Percentiles rank a stretch among this genome's conserved stretches.
Conservation (phyloP, 2,329 filamentous ascomycete genomes). For the Sporothrix inflata region DNA sequence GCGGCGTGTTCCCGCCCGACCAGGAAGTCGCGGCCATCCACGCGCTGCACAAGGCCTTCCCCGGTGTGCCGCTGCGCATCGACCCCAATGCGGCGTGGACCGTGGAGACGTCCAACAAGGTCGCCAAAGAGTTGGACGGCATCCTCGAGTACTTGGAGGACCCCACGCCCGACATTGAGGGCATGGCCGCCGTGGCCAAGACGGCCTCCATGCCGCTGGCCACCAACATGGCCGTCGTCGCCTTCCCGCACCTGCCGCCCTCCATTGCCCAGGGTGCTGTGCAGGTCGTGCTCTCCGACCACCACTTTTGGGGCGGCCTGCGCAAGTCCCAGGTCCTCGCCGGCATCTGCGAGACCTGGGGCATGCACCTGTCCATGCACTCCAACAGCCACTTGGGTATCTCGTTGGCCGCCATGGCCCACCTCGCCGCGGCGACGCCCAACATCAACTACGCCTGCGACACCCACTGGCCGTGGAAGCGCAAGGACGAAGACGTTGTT, state of each 20-base stretch:
- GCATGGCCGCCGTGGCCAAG: slow-evolving; percentile 49
- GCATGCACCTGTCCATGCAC: slow-evolving; percentile 48
- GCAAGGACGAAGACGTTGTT: slow-evolving; percentile 47
- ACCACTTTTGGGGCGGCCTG: slow-evolving; percentile 50
- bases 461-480: slow-evolving; percentile 52
- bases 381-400: slow-evolving; percentile 50
- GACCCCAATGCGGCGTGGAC: slow-evolving; percentile 48
- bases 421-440: slow-evolving; percentile 46
- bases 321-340: slow-evolving; percentile 46
- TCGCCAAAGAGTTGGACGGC: slow-evolving; percentile 34
- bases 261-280: slow-evolving; percentile 47
- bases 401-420: slow-evolving; percentile 49
- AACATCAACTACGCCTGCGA: slow-evolving; percentile 50
- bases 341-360: slow-evolving; percentile 47
- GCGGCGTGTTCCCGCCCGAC: slow-evolving; percentile 47
- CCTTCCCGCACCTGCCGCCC: slow-evolving; percentile 45
- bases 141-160: slow-evolving; percentile 34
- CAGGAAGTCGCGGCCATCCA: slow-evolving; percentile 47
- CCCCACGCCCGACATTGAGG: slow-evolving; percentile 46
- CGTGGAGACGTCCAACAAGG: slow-evolving; percentile 46
- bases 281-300: slow-evolving; percentile 47
- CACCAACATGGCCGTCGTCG: slow-evolving; percentile 37
- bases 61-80: slow-evolving; percentile 42
- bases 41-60: slow-evolving; percentile 45
- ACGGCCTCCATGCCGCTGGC: slow-evolving; percentile 48